phyloP scores from a whole-genome alignment of 805 yeast species.

The Cyberlindnera xylosilytica region DNA sequence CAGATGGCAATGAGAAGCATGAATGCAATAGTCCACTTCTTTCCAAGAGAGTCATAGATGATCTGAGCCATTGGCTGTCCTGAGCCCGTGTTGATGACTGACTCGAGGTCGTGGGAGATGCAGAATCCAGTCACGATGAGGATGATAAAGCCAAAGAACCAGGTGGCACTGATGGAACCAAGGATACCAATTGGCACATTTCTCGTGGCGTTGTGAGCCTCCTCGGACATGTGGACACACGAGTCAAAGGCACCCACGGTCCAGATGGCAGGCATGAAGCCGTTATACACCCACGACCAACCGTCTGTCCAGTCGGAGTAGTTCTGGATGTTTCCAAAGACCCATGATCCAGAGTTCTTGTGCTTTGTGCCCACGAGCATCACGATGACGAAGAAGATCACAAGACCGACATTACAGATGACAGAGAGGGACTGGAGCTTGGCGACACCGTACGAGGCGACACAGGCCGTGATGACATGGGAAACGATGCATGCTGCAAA shows the following conservation, averaged over 20 bases:
- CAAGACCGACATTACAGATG: slow-evolving; percentile 47
- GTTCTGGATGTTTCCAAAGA: slow-evolving; percentile 51
- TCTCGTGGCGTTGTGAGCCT: slow-evolving; percentile 55
- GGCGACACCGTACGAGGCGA: slow-evolving; percentile 56
- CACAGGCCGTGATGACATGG: slow-evolving; percentile 50
- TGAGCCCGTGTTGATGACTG: slow-evolving; percentile 40
- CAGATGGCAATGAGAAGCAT: slow-evolving; percentile 56
- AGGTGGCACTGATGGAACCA: slow-evolving; percentile 53
- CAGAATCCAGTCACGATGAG: slow-evolving; percentile 53
- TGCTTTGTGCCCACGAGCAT: slow-evolving; percentile 54
- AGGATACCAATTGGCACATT: slow-evolving; percentile 65
- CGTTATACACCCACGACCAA: slow-evolving; percentile 47
- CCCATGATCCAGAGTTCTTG: slow-evolving; percentile 45
- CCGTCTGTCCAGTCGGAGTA: slow-evolving; percentile 53
- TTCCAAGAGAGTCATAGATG: slow-evolving; percentile 59
- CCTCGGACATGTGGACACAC: slow-evolving; percentile 70
- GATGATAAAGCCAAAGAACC: slow-evolving; percentile 55
- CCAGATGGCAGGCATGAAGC: slow-evolving; percentile 68
- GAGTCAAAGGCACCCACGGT: slow-evolving; percentile 73
- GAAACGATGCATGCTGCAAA: slow-evolving; percentile 57
- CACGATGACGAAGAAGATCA: slow-evolving; percentile 57
- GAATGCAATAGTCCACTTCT: slow-evolving; percentile 63
- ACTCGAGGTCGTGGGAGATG: slow-evolving; percentile 37
- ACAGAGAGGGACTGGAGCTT: slow-evolving; percentile 59
- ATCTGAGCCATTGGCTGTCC: slow-evolving; percentile 69